A percentile compares a stretch with the other conserved stretches of the same genome.
Conservation (phyloP, 768 basidiomycete genomes). For the Termitomyces sp. region DNA sequence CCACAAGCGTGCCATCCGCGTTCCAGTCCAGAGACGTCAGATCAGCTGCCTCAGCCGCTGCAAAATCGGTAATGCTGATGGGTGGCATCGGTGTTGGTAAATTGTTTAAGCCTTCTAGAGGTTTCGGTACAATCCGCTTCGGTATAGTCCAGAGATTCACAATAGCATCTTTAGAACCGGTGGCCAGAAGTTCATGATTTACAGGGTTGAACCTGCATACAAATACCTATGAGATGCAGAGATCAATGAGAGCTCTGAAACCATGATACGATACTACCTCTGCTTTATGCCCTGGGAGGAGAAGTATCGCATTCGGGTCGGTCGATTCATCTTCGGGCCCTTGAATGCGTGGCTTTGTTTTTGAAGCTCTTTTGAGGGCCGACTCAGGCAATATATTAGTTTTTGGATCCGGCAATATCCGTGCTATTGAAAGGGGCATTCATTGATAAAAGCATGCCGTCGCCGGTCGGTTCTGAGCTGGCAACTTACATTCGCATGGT, state of each 20-base stretch:
- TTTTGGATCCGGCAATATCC: not conserved
- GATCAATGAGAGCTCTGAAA: not conserved
- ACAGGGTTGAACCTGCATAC: constrained; percentile 77
- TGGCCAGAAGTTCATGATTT: constrained; percentile 53
- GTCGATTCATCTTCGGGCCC: constrained; percentile 38
- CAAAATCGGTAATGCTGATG: constrained; percentile 44
- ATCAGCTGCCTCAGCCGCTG: constrained; percentile 47
- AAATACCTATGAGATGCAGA: constrained; percentile 52
- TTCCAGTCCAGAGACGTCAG: constrained; percentile 79
- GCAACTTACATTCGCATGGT: constrained; percentile 23
- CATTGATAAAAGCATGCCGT: not conserved
- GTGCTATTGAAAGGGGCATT: not conserved
- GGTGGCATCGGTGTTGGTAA: constrained; percentile 26
- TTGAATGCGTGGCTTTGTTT: constrained; percentile 31
- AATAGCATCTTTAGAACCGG: constrained; percentile 76
- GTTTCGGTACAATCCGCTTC: constrained; percentile 48
- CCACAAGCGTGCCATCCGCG: constrained; percentile 63
- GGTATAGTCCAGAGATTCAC: constrained; percentile 69
- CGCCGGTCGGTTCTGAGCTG: constrained; percentile 1
- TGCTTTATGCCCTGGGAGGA: constrained; percentile 54
- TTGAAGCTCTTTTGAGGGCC: constrained; percentile 18
- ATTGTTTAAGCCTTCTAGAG: constrained; percentile 23
- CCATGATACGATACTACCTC: constrained; percentile 34
- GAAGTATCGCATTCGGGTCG: constrained; percentile 35
- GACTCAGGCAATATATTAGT: not conserved